These are phyloP conservation scores for Ceratobasidium sp. DNA, from an alignment of 1,284 basidiomycete species.

Conservation along the genomic window DNA sequence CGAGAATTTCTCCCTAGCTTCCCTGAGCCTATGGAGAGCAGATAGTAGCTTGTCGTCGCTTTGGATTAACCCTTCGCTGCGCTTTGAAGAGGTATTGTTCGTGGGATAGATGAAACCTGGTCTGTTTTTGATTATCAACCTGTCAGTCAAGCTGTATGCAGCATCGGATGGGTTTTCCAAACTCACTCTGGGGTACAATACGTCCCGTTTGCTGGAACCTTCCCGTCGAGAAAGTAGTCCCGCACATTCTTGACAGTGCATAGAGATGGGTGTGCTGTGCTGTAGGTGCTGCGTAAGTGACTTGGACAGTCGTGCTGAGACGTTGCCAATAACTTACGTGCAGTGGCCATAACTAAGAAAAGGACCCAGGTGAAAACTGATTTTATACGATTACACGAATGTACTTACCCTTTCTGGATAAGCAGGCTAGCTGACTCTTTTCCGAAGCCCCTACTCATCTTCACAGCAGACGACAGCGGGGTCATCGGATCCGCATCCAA, in stretches of 20 bases:
- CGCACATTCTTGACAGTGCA: constrained; percentile 47
- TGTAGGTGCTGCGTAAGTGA: background rate
- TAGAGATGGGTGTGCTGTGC: constrained; percentile 46
- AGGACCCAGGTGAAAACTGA: background rate
- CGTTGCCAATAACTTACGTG: constrained; percentile 29
- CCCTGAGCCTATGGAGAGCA: background rate
- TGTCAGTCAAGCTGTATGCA: background rate
- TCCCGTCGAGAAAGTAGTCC: constrained; percentile 47
- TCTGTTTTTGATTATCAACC: background rate
- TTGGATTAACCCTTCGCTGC: background rate
- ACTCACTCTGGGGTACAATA: constrained; percentile 43
- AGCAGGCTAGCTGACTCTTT: constrained; percentile 45
- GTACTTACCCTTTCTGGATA: constrained; percentile 46
- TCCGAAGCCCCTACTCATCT: constrained; percentile 46
- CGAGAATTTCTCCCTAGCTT: background rate
- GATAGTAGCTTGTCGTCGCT: background rate
- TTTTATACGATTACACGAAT: background rate
- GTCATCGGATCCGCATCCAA: constrained; percentile 49
- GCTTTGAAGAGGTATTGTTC: background rate
- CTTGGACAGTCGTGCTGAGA: background rate
- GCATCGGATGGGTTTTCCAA: background rate
- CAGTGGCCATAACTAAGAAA: constrained; percentile 47
- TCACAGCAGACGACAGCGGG: constrained; percentile 45
- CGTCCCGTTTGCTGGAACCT: constrained; percentile 46
- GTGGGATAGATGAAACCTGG: constrained; percentile 30